Base-by-base conservation (phyloP, 306 rosid species). In the Cicer chorassanicum region DNA sequence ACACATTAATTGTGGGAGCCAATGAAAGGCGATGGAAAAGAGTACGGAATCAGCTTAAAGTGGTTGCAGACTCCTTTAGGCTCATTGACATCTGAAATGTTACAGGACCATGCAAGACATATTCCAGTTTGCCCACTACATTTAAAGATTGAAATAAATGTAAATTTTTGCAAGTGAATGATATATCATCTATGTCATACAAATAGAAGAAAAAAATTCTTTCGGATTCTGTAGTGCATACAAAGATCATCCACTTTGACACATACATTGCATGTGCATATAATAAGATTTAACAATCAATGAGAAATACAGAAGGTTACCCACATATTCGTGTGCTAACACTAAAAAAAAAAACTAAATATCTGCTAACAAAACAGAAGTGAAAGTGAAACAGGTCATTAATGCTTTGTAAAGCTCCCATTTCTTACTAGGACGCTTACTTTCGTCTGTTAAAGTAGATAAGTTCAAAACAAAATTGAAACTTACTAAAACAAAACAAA, bases 21-120 rank as follows among this genome's bases (percentile, higher is more conserved):
- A 86, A 87, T 79, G 96, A 92, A 66, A 91, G 97, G 82, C 85
- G 97, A 44, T 94, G 98, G 98, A 94, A 60, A 81, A 90, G 97
- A 81, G 66, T 78, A 36, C 80, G 97, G 36, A 81, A 88, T 64
- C 72, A 86, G 86, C 96, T 92, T 43, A 88, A 90, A 89, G 96
- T 90, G 75, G 97, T 92, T 1, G 99, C 99, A 4, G 97, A 94
- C 76, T 94, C 99, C 43, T 94, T 94, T 81, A 88, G 85, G 69
- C 78, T 94, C 72, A 74, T 94, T 18, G 96, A 94, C 86, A 88
- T 92, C 19, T 92, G 80, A 92, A 39, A 50, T 71, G 46, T 49
- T 36, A 61, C 2, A 12, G 11, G 41, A 64, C 21, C 13, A 34
- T 56, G 45, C 29, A 9, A 51, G 46, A 70, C 59, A 50, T 41